Base-by-base conservation (phyloP, 192 early-diverging fungal species). In the Kappamyces sp. region DNA sequence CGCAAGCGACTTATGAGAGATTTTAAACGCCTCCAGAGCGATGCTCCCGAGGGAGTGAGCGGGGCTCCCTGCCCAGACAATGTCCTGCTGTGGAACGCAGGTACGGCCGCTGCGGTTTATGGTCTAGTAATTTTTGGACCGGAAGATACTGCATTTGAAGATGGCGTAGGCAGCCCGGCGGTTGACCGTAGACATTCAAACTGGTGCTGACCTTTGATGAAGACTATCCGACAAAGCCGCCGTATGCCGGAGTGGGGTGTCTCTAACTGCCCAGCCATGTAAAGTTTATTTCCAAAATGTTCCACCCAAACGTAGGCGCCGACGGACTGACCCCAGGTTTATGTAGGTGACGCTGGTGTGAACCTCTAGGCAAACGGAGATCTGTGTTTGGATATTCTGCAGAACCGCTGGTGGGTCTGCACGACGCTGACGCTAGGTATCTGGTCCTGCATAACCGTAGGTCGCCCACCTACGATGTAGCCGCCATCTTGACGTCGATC, bases 191-290 rank as follows among this genome's bases (percentile, higher is more conserved):
- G 32, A 96, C 93, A 0, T 99, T 99, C 77, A 97, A 96, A 63
- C 73, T 99, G 3, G 74, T 86, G 1, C 78, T 99, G 2, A 87
- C 85, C 40, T 99, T 99, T 75, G 96, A 99, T 66, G 96, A 99
- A 70, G 85, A 86, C 38, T 99, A 99, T 66, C 94, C 96, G 4
- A 99, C 93, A 68, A 97, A 96, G 67, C 93, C 96, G 60, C 96
- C 96, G 23, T 23, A 23, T 23, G 23, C 23, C 23, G 23, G 23
- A 23, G 23, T 23, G 23, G 23, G 23, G 23, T 23, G 23, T 23
- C 23, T 23, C 23, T 23, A 23, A 23, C 23, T 23, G 23, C 23
- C 23, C 23, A 23, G 23, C 50, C 81, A 83, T 50, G 96, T 99
- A 9, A 86, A 86, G 60, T 99, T 99, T 69, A 85, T 92, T 8